Evolutionary conservation across 768 basidiomycete genomes (phyloP).

Genomic region (Leccinum subgranulosum): DNA sequence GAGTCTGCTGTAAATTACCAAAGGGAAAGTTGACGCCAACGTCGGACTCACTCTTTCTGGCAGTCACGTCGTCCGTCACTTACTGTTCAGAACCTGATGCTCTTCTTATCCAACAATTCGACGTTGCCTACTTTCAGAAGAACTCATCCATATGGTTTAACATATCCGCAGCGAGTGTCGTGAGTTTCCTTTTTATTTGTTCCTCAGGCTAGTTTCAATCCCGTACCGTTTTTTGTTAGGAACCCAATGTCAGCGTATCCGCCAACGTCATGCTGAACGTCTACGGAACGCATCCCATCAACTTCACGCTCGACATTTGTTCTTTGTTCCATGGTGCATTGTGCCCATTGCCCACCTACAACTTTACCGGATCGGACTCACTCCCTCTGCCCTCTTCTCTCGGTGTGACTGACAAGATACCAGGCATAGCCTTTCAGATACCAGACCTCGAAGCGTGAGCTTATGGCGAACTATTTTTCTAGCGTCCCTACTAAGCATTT

Average conservation of each 20-base stretch:
- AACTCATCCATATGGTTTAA: constrained; percentile 81
- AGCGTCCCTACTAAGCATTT: constrained; percentile 2
- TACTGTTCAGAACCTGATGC: constrained; percentile 81
- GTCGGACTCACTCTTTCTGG: constrained; percentile 3
- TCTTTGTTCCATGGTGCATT: constrained; percentile 70
- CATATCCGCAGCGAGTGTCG: constrained; percentile 82
- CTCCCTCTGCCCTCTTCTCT: constrained; percentile 60
- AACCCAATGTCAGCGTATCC: constrained; percentile 73
- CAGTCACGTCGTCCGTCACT: constrained; percentile 85
- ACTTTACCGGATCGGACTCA: constrained; percentile 81
- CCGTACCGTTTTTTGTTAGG: constrained; percentile 37
- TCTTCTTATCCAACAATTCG: constrained; percentile 76
- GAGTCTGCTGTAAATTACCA: constrained; percentile 29
- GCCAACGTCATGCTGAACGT: constrained; percentile 82
- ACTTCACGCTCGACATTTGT: constrained; percentile 87
- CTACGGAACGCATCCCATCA: constrained; percentile 83
- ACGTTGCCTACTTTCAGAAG: constrained; percentile 63
- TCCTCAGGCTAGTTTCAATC: constrained; percentile 2
- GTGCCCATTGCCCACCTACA: constrained; percentile 80
- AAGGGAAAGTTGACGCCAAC: background rate
- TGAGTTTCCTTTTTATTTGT: constrained; percentile 39
- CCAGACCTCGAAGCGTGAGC: constrained; percentile 82
- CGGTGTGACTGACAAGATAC: constrained; percentile 56
- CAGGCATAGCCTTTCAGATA: constrained; percentile 77
- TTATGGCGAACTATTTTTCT: background rate